Base-by-base conservation (phyloP, 2,329 filamentous ascomycete genomes). In the Trichoderma gracile region DNA sequence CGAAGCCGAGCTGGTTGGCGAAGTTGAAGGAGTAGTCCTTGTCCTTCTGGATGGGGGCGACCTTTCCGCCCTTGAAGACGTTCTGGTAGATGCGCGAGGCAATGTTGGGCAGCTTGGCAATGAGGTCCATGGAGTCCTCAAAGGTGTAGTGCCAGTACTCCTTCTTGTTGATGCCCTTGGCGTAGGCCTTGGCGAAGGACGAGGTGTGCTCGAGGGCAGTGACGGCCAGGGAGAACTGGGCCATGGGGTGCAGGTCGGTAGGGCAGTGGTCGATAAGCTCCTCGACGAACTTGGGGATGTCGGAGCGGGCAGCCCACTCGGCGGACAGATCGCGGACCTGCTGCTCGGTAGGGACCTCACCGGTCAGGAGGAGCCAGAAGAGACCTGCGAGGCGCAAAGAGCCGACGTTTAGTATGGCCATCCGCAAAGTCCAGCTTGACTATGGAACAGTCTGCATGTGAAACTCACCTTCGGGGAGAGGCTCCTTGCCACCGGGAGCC, bases 191-290 rank as follows among this genome's bases (percentile, higher is more conserved):
- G 79, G 95, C 89, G 82, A 99, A 99, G 70, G 91, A 88, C 69
- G 95, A 98, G 79, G 96, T 94, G 82, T 97, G 93, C 89, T 99
- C 95, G 76, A 99, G 93, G 76, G 95, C 95, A 73, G 91, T 97
- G 75, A 99, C 93, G 75, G 95, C 95, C 75, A 99, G 85, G 66
- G 95, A 98, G 87, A 99, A 96, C 84, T 99, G 95, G 69, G 95
- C 94, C 95, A 99, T 99, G 79, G 95, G 95, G 88, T 99, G 95
- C 73, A 99, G 92, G 81, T 96, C 93, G 83, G 86, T 95, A 74
- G 95, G 95, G 91, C 94, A 98, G 85, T 95, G 93, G 89, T 99
- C 95, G 82, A 99, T 97, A 79, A 99, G 90, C 85, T 99, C 95
- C 86, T 97, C 93, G 76, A 99, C 87, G 82, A 96, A 98, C 84